phyloP scores from a whole-genome alignment of 2,329 filamentous ascomycete genomes.

The Monilinia polystroma region DNA sequence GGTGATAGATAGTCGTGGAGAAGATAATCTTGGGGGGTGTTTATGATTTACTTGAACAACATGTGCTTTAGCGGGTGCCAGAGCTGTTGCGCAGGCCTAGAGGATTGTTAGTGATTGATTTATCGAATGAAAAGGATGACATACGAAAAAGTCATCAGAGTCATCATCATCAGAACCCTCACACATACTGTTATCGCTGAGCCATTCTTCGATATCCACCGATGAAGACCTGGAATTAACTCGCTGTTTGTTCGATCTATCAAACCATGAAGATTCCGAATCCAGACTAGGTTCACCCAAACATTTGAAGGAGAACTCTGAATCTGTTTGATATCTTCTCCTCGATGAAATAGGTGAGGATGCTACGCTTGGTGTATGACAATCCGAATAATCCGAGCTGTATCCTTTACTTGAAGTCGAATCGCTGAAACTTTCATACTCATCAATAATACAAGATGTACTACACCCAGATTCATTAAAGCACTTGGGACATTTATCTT shows the following conservation, averaged over 20 bases:
- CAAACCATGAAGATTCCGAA: constrained; percentile 28
- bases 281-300: constrained; percentile 15
- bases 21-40: constrained; percentile 12
- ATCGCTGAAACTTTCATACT: constrained; percentile 22
- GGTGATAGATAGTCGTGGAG: constrained; percentile 20
- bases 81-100: constrained; percentile 33
- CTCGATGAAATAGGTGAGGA: constrained; percentile 1
- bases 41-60: constrained; percentile 32
- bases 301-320: constrained; percentile 36
- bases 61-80: constrained; percentile 32
- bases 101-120: neutral
- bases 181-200: constrained; percentile 30
- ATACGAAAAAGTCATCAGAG: constrained; percentile 31
- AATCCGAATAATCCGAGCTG: constrained; percentile 7
- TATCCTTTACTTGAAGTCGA: constrained; percentile 10
- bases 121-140: constrained; percentile 15
- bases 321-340: constrained; percentile 26
- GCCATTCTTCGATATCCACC: constrained; percentile 32
- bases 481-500: constrained; percentile 24
- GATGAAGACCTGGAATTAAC: constrained; percentile 13
- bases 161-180: constrained; percentile 27
- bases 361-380: neutral
- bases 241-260: constrained; percentile 22
- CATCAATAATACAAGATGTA: constrained; percentile 26
- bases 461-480: constrained; percentile 23